Conservation (phyloP, 257 asterid species). For the Perilla frutescens region DNA sequence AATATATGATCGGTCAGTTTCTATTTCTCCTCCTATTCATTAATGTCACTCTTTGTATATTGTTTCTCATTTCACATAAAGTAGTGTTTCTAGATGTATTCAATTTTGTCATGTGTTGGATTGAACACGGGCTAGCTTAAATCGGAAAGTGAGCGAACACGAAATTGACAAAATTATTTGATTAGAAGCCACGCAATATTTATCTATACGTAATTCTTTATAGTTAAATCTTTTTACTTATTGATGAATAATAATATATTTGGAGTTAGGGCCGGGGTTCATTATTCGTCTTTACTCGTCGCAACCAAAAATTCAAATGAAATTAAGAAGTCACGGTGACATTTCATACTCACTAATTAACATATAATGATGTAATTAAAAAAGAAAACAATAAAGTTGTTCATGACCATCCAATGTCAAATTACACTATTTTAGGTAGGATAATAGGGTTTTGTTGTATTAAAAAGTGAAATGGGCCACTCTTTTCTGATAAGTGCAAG, state of each 20-base stretch:
- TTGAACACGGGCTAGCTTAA: background rate
- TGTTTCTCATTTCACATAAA: background rate
- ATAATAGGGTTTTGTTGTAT: background rate
- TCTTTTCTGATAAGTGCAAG: background rate
- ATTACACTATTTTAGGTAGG: background rate
- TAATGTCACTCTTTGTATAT: background rate
- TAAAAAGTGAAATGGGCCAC: background rate
- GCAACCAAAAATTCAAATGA: background rate
- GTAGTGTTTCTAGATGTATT: background rate
- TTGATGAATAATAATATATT: background rate
- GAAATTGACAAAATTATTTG: slow-evolving; percentile 9
- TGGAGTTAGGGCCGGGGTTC: background rate
- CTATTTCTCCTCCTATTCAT: background rate
- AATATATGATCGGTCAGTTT: slow-evolving; percentile 6
- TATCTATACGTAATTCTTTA: background rate
- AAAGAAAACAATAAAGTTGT: background rate
- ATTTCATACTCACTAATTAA: slow-evolving; percentile 13
- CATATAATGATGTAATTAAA: background rate
- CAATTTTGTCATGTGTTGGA: slow-evolving; percentile 9
- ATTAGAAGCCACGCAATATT: slow-evolving; percentile 2
- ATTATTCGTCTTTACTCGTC: background rate
- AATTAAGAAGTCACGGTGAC: background rate
- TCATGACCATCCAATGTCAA: background rate
- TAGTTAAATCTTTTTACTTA: background rate
- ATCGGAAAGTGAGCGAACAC: slow-evolving; percentile 16